Conservation (phyloP, 75 land plant genomes). For the Pseudotsuga menziesii region DNA sequence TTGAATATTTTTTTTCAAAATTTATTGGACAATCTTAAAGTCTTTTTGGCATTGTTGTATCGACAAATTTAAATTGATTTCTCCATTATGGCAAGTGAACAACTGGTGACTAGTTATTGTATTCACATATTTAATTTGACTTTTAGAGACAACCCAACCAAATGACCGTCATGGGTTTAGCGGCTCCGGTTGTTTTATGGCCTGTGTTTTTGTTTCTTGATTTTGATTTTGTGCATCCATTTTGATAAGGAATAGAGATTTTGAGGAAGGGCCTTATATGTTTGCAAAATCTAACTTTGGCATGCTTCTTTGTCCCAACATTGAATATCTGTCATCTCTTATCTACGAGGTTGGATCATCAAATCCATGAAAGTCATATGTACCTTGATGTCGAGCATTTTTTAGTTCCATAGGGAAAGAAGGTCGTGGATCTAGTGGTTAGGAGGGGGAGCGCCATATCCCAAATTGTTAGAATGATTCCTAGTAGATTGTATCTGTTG, state of each 20-base stretch:
- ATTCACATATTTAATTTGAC: no score
- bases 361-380: neutral
- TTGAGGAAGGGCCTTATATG: conserved; percentile 14
- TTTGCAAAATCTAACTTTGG: neutral
- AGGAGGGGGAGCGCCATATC: conserved; percentile 27
- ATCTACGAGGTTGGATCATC: conserved; percentile 9
- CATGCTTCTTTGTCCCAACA: neutral
- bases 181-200: no score
- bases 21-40: no score
- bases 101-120: no score
- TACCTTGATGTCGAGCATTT: conserved; percentile 19
- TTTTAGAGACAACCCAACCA: no score
- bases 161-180: no score
- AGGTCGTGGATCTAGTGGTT: conserved; percentile 30
- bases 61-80: no score
- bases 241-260: conserved; percentile 17
- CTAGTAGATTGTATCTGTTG: conserved; percentile 23
- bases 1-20: no score
- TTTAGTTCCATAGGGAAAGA: conserved; percentile 19
- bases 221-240: no score
- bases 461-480: conserved; percentile 21
- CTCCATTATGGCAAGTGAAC: no score
- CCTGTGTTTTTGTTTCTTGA: no score
- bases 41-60: no score
- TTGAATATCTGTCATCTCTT: neutral